Conservation (phyloP, 2,329 filamentous ascomycete species). For the Aspergillus aculeatus region DNA sequence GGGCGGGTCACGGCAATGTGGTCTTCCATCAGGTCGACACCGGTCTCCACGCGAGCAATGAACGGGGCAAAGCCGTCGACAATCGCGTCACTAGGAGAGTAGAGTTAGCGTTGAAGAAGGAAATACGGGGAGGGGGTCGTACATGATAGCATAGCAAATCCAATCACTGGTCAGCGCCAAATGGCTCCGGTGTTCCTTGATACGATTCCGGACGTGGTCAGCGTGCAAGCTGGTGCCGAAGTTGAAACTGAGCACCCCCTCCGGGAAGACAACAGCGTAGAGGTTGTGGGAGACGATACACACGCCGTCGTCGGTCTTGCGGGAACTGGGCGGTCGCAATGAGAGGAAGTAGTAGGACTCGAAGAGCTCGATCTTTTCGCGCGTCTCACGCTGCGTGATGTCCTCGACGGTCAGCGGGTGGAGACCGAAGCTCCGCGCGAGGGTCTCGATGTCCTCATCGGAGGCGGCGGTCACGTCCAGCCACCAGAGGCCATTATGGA, state of each 20-base stretch:
- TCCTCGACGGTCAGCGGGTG: conserved; percentile 93
- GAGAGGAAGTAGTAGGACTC: conserved; percentile 93
- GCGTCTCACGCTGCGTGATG: conserved; percentile 85
- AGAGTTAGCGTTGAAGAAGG: not conserved
- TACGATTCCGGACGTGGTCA: conserved; percentile 82
- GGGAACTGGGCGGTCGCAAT: conserved; percentile 82
- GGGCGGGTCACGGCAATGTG: conserved; percentile 84
- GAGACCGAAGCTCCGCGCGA: conserved; percentile 90
- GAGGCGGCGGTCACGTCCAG: conserved; percentile 85
- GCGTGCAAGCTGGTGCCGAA: conserved; percentile 81
- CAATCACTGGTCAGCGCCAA: conserved; percentile 89
- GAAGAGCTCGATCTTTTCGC: conserved; percentile 98
- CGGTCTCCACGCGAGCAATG: conserved; percentile 76
- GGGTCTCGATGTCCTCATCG: conserved; percentile 78
- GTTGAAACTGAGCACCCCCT: conserved; percentile 88
- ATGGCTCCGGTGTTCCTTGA: conserved; percentile 85
- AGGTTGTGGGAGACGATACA: conserved; percentile 90
- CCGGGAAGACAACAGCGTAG: conserved; percentile 89
- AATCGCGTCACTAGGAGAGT: conserved; percentile 71
- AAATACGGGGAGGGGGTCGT: conserved; percentile 36
- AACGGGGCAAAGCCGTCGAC: conserved; percentile 89
- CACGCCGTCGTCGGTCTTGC: conserved; percentile 69
- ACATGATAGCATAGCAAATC: conserved; percentile 97
- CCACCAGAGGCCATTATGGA: conserved; percentile 86
- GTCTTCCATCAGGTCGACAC: conserved; percentile 88